Base-by-base conservation (phyloP, 1,284 basidiomycete species). In the Lentinus polychrous region DNA sequence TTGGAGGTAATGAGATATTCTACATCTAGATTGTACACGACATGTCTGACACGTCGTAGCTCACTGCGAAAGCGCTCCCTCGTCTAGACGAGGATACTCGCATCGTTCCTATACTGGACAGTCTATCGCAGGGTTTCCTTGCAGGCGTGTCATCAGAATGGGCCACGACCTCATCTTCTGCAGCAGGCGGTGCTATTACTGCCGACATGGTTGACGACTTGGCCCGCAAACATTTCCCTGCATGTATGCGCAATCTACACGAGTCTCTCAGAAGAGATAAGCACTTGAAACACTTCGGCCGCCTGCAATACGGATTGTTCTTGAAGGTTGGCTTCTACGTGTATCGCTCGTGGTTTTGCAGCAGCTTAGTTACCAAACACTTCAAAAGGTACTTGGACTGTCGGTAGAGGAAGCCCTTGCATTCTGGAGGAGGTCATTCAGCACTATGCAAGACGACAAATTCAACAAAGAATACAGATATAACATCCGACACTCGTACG, bases 381-480 rank as follows among this genome's bases (percentile, higher is more conserved):
- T n/a, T n/a, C n/a, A n/a, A n/a, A n/a, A 96, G 93, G 89, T 92
- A 3, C 75, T 99, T 47, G 95, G 95, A 1, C 68, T 99, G 44
- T 90, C 94, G 0, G 82, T 99, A 45, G 95, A 99, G 24, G 95
- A 99, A 68, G 94, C 96, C 2, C 69, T 98, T 46, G 69, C 82
- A 6, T 99, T 98, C 69, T 99, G 96, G 96, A 76, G 92, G 48
- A 86, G 86, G 58, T 86, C 87, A 31, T 98, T 96, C 65, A 74
- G 76, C 43, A 76, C 71, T 33, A 81, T 91, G 50, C 83, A 83
- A 18, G 94, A 98, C 56, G 94, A 99, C 70, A 90, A 94, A 67
- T 99, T 99, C 72, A 94, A 94, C 72, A 99, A 99, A 66, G 91
- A 97, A 63, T 89, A 98, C 74, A 86, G 84, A 58, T 99, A 99